Base-by-base conservation (phyloP, 768 basidiomycete genomes). In the Lactifluus rugatus region DNA sequence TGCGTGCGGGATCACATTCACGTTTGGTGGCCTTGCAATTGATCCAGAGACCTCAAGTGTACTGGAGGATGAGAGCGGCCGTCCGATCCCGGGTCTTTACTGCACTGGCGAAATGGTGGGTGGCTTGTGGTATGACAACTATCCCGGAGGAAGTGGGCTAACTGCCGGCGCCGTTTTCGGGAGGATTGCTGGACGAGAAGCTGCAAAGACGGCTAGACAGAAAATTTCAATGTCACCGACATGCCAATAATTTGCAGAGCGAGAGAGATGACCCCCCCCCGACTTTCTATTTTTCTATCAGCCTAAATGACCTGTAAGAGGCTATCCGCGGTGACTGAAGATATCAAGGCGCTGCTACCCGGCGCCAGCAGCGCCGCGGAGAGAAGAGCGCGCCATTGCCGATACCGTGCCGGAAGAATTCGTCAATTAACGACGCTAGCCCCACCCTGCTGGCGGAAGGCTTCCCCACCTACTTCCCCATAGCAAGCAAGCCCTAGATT, bases 71-170 rank as follows among this genome's bases (percentile, higher is more conserved):
- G 64, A 66, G 49, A 75, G 69, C 1, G 74, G 73, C 10, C 63
- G 67, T 16, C 64, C 67, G 11, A 82, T 87, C 36, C 67, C 63
- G 8, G 83, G 85, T 2, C 66, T 87, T 39, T 85, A 81, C 67
- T 83, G 81, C 62, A 74, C 83, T 2, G 85, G 85, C 14, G 85
- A 86, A 68, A 81, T 86, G 76, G 79, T 85, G 0, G 83, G 84
- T 5, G 79, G 78, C 11, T 64, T 87, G 48, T 87, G 81, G 64
- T 81, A 79, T 60, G 68, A 71, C 23, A 87, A 86, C 64, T 87
- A 87, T 65, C 85, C 85, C 0, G 84, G 84, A 3, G 83, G 84
- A 16, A 83, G 82, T 63, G 84, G 84, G 21, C 64, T 85, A 58
- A 84, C 78, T 16, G 79, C 79, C 4, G 82, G 82, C 0, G 81